phyloP scores from a whole-genome alignment of 371 early-diverging fungal genomes.

The Zancudomyces culisetae region DNA sequence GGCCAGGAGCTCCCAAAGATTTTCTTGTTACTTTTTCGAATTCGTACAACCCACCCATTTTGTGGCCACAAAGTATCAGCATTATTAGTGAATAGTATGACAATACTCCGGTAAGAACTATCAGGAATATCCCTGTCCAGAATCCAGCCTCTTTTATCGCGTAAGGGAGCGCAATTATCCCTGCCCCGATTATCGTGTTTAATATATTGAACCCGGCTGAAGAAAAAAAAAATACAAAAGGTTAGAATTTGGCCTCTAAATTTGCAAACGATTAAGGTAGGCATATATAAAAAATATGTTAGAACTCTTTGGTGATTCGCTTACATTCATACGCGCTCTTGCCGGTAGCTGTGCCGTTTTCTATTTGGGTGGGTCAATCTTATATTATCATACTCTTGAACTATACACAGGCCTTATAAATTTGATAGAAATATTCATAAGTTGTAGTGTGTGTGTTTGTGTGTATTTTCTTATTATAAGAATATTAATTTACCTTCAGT shows the following conservation, averaged over 20 bases:
- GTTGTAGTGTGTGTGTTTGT: too few species aligned
- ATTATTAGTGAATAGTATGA: conserved; percentile 49
- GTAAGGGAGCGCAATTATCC: conserved; percentile 40
- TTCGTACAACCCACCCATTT: conserved; percentile 37
- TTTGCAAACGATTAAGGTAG: not conserved
- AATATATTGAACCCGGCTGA: conserved; percentile 37
- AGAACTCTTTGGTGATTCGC: not conserved
- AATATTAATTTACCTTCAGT: not conserved
- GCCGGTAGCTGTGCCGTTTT: not conserved
- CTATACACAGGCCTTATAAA: too few species aligned
- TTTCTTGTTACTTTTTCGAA: conserved; percentile 45
- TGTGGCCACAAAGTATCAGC: conserved; percentile 42
- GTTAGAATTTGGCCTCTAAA: not conserved
- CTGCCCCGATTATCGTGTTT: conserved; percentile 58
- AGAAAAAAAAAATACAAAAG: not conserved
- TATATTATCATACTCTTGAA: too few species aligned
- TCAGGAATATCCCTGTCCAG: conserved; percentile 39
- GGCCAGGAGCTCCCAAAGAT: conserved; percentile 47
- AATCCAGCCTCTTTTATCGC: conserved; percentile 46
- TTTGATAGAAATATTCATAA: too few species aligned
- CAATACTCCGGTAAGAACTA: conserved; percentile 37
- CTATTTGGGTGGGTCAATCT: too few species aligned
- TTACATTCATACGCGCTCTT: not conserved
- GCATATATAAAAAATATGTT: not conserved
- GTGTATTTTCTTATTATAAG: too few species aligned